Base-by-base conservation (phyloP, 371 early-diverging fungal genomes). In the Mortierella sp. region DNA sequence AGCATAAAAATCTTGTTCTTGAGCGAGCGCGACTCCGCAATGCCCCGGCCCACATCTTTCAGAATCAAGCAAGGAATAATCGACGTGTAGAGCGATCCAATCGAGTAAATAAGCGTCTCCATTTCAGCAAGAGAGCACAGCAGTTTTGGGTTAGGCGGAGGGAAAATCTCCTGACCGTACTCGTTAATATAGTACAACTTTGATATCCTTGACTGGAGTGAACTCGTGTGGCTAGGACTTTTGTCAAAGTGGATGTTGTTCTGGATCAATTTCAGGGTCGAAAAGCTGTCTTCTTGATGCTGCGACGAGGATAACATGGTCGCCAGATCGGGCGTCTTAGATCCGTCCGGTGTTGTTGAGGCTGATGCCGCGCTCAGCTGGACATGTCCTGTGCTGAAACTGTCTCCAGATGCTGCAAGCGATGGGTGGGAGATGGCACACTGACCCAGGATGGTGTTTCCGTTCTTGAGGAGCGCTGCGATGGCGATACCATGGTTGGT, bases 21-120 rank as follows among this genome's bases (percentile, higher is more conserved):
- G 41, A 87, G 59, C 6, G 84, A 79, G 17, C 70, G 57, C 2
- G 87, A 86, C 23, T 85, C 78, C 23, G 87, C 85, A 39, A 91
- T 84, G 11, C 87, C 81, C 24, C 88, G 82, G 0, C 90, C 92
- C 2, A 90, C 86, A 19, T 87, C 87, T 37, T 88, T 84, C 19
- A 92, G 78, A 30, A 92, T 85, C 27, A 92, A 71, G 61, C 89
- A 88, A 0, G 92, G 92, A 9, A 90, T 71, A 41, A 92, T 85
- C n/a, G 89, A 89, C 1, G 92, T 92, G 56, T 90, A 92, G 9
- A 92, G 78, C 0, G 90, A 90, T 0, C 92, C 92, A 52, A 90
- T 90, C 6, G 90, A 87, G 60, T 89, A 92, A 6, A 91, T 72
- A 7, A 92, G 62, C 0, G 86, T 82, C 28, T 80, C 72, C 54